Evolutionary conservation across 1,284 basidiomycete genomes (phyloP).

Genomic region (Fomitopsis schrenkii): DNA sequence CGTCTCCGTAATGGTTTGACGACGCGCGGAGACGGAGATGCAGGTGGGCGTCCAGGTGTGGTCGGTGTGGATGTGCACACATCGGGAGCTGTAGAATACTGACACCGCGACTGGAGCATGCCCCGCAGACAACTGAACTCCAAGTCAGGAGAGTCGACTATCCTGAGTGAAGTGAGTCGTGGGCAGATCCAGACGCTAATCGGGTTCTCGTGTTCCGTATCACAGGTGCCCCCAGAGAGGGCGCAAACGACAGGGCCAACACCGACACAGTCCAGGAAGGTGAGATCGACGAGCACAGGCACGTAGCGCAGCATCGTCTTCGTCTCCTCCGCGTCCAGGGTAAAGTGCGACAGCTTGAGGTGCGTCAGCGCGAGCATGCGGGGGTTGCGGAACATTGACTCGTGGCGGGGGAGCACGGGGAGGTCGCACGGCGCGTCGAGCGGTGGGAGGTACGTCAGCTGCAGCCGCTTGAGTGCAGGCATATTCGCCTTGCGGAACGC

Average conservation of each 20-base stretch:
- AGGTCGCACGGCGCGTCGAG: constrained; percentile 7
- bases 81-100: background rate
- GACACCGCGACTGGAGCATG: constrained; percentile 6
- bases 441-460: constrained; percentile 7
- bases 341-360: constrained; percentile 32
- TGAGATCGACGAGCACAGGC: constrained; percentile 32
- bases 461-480: constrained; percentile 8
- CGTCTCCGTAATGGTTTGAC: background rate
- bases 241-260: constrained; percentile 26
- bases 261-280: constrained; percentile 29
- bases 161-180: constrained; percentile 40
- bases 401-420: constrained; percentile 27
- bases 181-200: constrained; percentile 37
- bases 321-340: constrained; percentile 21
- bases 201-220: constrained; percentile 15
- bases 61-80: background rate
- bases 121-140: constrained; percentile 20
- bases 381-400: constrained; percentile 39
- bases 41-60: background rate
- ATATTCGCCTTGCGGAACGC: constrained; percentile 10
- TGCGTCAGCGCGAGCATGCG: constrained; percentile 33
- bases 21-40: background rate
- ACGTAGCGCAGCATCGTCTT: constrained; percentile 34
- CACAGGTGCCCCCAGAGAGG: constrained; percentile 22
- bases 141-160: constrained; percentile 47